Evolutionary conservation across 2,329 filamentous ascomycete species (phyloP), one percentile per base, ranked within the genome.

Genomic region (Colletotrichum orbiculare): DNA sequence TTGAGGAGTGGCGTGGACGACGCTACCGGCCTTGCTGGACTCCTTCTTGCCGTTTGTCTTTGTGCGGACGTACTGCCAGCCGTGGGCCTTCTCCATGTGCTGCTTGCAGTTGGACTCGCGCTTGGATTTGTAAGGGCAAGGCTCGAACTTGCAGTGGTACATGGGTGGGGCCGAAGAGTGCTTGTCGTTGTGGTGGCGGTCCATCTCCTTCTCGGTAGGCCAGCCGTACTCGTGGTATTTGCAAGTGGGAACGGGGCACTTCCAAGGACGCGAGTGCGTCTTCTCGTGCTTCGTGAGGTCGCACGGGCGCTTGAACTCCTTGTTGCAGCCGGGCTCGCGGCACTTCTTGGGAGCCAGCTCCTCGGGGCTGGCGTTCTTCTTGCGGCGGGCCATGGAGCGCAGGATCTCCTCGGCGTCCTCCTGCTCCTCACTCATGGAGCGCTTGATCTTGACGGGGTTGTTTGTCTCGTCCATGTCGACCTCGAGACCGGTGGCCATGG

Each of bases 241-340:
- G 91, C 96, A 98, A 49, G 87, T 89, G 45, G 86, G 74, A 25
- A 92, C 83, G 7, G 89, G 86, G 78, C 96, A 99, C 83, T 99
- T 99, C 91, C 92, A 97, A 9, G 95, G 96, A 41, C 96, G 92
- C 60, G 93, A 94, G 78, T 99, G 96, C 0, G 95, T 98, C 84
- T 98, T 99, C 81, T 97, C 92, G 79, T 99, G 96, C 84, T 98
- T 98, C 70, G 94, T 97, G 64, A 98, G 83, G 77, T 99, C 96
- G 78, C 96, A 98, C n/a, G 93, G 93, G 67, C 96, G 90, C 80
- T 96, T 96, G 83, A 98, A 98, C 78, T 95, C 89, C 81, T 97
- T 97, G 77, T 88, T 89, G 81, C 95, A 98, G 45, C 87, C 87
- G 6, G 83, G 82, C 74, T 94, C 87, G 68, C 86, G 85, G 83